Conservation (phyloP, 2,329 filamentous ascomycete genomes). For the Fusarium continuum region DNA sequence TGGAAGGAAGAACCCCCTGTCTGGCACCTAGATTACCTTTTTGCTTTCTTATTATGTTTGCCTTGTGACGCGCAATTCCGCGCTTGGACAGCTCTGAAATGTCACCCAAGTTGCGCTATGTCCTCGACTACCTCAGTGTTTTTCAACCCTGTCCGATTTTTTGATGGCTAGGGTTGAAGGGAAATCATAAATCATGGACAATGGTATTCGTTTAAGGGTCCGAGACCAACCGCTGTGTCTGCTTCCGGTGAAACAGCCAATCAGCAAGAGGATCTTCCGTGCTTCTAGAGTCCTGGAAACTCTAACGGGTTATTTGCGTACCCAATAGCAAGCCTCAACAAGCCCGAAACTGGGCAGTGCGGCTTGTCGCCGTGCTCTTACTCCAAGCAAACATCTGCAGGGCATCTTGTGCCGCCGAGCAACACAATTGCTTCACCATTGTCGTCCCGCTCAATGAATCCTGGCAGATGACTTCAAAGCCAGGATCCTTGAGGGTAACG, state of each 20-base stretch:
- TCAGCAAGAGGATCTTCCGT: conserved; percentile 32
- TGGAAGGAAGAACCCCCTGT: conserved; percentile 34
- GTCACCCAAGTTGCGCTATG: not conserved
- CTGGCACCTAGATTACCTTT: conserved; percentile 29
- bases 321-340: conserved; percentile 17
- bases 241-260: conserved; percentile 29
- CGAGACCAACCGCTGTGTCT: conserved; percentile 21
- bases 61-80: conserved; percentile 10
- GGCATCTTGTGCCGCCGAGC: conserved; percentile 1
- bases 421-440: not conserved
- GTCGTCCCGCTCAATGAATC: not conserved
- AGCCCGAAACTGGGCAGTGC: conserved; percentile 2
- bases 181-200: conserved; percentile 23
- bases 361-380: conserved; percentile 7
- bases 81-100: not conserved
- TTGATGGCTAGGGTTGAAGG: conserved; percentile 8
- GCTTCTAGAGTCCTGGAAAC: conserved; percentile 35
- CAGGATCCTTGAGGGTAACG: not conserved
- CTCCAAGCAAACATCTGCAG: conserved; percentile 5
- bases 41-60: not conserved
- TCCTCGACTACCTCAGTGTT: not conserved
- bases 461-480: not conserved
- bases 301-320: conserved; percentile 8
- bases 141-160: not conserved
- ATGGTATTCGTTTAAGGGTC: conserved; percentile 18